phyloP scores from a whole-genome alignment of 202 grass and related monocot genomes.

The Saccharum hybrid region DNA sequence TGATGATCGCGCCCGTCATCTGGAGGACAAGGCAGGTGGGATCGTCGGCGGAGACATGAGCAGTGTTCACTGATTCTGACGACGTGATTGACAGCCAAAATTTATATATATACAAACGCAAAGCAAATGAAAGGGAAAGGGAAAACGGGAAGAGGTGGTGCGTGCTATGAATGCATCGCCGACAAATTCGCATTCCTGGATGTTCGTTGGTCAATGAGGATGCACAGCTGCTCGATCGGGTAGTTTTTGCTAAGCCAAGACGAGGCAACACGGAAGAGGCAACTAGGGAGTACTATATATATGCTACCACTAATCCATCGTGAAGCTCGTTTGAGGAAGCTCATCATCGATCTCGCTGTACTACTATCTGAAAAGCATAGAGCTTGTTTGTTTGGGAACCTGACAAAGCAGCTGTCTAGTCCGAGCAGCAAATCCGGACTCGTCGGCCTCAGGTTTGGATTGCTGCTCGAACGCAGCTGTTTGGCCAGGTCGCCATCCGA shows the following conservation, averaged over 20 bases:
- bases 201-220: neutral
- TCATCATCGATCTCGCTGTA: neutral
- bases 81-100: neutral
- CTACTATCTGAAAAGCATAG: neutral
- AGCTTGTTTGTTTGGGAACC: too few species aligned
- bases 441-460: too few species aligned
- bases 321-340: neutral
- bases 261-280: neutral
- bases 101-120: neutral
- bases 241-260: neutral
- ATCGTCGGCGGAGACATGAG: conserved; percentile 37
- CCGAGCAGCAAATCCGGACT: too few species aligned
- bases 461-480: too few species aligned
- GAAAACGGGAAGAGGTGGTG: neutral
- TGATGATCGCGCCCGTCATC: conserved; percentile 75
- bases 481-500: too few species aligned
- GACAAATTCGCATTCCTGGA: neutral
- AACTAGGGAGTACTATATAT: neutral
- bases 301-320: neutral
- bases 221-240: neutral
- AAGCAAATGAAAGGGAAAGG: neutral
- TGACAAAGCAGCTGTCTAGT: too few species aligned
- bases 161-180: neutral
- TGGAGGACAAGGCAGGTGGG: conserved; percentile 72
- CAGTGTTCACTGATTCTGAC: neutral